Evolutionary conservation across 2,329 filamentous ascomycete genomes (phyloP), one percentile per base, ranked within the genome.

Genomic region (Botrytis fragariae): DNA sequence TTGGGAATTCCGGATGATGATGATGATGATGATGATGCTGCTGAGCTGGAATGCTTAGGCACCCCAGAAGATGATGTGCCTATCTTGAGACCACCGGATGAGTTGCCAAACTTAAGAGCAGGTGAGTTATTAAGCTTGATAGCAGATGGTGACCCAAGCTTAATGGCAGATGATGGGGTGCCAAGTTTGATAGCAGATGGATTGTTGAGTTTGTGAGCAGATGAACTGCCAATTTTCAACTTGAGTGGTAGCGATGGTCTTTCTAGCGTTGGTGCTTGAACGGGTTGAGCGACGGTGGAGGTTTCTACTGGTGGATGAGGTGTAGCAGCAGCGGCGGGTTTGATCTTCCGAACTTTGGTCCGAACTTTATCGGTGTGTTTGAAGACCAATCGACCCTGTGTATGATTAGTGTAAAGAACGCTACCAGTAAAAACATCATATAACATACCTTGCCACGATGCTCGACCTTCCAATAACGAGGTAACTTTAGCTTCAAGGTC

Each of bases 401-500:
- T 32, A 25, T 42, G n/a, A 70, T 51, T 75, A 54, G 73, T 69
- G 68, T 60, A 65, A 74, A 42, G 62, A 45, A 48, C 57, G 44
- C 51, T 29, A 62, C 35, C 20, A 71, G 42, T 32, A 32, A 35
- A 22, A 67, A 9, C 29, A 42, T 45, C 22, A 48, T 51, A 37
- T n/a, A 54, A 67, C 42, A 74, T 78, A 83, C 82, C 78, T 81
- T 82, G 75, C 82, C 82, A 69, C 80, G 71, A 73, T 83, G 73
- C 70, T 75, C 79, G 73, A 82, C 84, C 48, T 79, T 83, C 84
- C 85, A 87, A 77, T 83, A 83, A 18, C 81, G 84, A 60, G 86
- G 86, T 72, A 84, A 83, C 71, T 83, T 83, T 73, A 88, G 79
- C 25, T 82, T 85, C 54, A 88, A 75, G 44, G 84, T 77, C 65